Evolutionary conservation across 495 filamentous ascomycete species (phyloP), one percentile per base, ranked within the genome.

Genomic region (Talaromyces nanjingensis): DNA sequence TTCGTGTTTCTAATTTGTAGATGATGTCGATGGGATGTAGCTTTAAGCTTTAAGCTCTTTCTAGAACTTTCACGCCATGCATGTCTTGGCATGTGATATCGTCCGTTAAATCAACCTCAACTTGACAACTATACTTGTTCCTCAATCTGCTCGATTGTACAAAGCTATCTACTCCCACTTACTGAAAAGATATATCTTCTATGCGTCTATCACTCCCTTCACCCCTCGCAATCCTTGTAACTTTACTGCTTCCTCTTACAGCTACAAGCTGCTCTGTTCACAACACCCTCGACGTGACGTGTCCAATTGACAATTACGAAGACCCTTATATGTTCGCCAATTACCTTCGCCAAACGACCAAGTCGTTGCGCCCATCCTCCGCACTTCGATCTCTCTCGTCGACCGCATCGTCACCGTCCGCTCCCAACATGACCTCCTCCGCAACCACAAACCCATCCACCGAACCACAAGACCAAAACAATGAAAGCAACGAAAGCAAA

Each of bases 21-120:
- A 39, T 45, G 39, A n/a, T 45, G 39, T 45, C 16, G n/a, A 18
- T 45, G 39, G 39, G 11, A 7, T n/a, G 18, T 20, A 49, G 45
- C 18, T 56, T 56, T 56, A 56, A 29, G 56, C 14, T 59, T 59
- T 59, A 59, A 59, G 56, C 56, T 59, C 56, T 33, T 58, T 59
- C 56, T 59, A 59, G 56, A 59, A 59, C 31, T 31, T 59, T 59
- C 56, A 59, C 6, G 27, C 56, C 56, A 37, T 59, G 31, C 29
- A 22, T 34, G 31, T 59, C 56, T 59, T 59, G 56, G 56, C 56
- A 37, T 37, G 27, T 20, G 31, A 37, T 56, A 16, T 56, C 52
- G 14, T 56, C 53, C 53, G 20, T 29, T 29, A 20, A 49, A 49
- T 20, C 27, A 25, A 56, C 27, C 24, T 56, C 20, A 18, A n/a